These are phyloP conservation scores for Eucalyptus paniculata DNA, from an alignment of 345 rosid species.

Conservation along the genomic window DNA sequence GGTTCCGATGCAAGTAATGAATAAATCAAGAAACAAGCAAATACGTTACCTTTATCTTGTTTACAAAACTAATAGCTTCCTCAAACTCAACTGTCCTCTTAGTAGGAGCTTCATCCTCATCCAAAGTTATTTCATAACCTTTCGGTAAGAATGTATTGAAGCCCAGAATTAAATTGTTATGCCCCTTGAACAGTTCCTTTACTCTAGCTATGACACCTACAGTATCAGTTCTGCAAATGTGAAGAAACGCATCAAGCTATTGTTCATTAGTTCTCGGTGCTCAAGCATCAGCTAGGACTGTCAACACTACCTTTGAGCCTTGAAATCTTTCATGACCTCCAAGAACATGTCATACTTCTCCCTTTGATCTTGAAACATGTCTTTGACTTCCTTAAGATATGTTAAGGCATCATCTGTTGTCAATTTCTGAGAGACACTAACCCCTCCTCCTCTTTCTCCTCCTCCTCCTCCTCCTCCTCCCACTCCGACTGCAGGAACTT, in stretches of 20 bases:
- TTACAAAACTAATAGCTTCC: slow-evolving; percentile 66
- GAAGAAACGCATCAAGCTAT: slow-evolving; percentile 11
- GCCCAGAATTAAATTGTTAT: slow-evolving; percentile 77
- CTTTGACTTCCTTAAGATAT: slow-evolving; percentile 82
- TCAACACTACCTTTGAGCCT: slow-evolving; percentile 65
- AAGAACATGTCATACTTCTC: slow-evolving; percentile 81
- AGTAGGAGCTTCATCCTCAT: slow-evolving; percentile 64
- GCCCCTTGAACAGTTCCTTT: slow-evolving; percentile 86
- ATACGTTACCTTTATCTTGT: slow-evolving; percentile 65
- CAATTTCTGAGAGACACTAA: slow-evolving; percentile 38
- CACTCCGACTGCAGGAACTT: slow-evolving; percentile 7
- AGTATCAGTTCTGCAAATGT: slow-evolving; percentile 66
- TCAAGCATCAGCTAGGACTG: neutral
- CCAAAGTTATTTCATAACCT: slow-evolving; percentile 83
- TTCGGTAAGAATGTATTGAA: slow-evolving; percentile 95
- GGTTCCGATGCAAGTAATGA: neutral
- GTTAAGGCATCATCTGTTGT: slow-evolving; percentile 78
- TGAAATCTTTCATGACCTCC: slow-evolving; percentile 96
- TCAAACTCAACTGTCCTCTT: slow-evolving; percentile 90
- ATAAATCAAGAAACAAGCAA: neutral
- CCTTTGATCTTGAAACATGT: slow-evolving; percentile 87
- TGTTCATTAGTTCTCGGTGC: neutral
- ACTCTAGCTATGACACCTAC: slow-evolving; percentile 91
- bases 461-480: neutral
- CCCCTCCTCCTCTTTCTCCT: slow-evolving; percentile 9